Base-by-base conservation (phyloP, 768 basidiomycete species). In the Termitomyces sp. region DNA sequence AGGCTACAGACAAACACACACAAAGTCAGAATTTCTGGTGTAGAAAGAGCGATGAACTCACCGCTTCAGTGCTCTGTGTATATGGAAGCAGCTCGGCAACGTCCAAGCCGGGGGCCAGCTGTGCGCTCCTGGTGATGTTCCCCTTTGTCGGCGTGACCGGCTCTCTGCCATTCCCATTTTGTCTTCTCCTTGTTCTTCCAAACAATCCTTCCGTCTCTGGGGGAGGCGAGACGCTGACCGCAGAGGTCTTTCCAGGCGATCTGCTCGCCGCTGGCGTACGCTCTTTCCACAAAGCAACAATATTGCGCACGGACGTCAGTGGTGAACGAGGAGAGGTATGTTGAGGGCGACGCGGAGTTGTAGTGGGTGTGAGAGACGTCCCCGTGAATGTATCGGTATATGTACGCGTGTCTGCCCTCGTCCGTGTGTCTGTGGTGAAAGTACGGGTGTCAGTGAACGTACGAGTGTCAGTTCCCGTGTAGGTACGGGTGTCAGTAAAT, bases 211-310 rank as follows among this genome's bases (percentile, higher is more conserved):
- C 80, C 35, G 69, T 71, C 11, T 63, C 64, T 21, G 68, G 57
- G 5, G 71, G 69, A 9, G 76, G 71, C 12, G 79, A 76, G 43
- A 68, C 64, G 3, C 70, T 71, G 0, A 72, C 70, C n/a, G 67
- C 70, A 6, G 74, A 72, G 3, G 73, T 72, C 37, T 74, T 71
- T 0, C 64, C 72, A 23, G 60, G 40, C 16, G 70, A 63, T 2
- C 70, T 70, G 21, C 72, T 76, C 0, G 78, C 68, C 9, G 76
- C 73, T 0, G 89, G 86, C 0, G 86, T 86, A 19, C 86, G 80
- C 58, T 89, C 87, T 66, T 90, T 91, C 89, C 90, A 93, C 8
- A 86, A 76, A 0, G 84, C 81, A 7, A 93, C 86, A 39, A 91
- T 83, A 60, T 91, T 91, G 32, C 88, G 80, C 23, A 93, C 86